A percentile compares a stretch with the other conserved stretches of the same genome.
Conservation (phyloP, 441 rosid species). For the Hypseocharis bilobata region DNA sequence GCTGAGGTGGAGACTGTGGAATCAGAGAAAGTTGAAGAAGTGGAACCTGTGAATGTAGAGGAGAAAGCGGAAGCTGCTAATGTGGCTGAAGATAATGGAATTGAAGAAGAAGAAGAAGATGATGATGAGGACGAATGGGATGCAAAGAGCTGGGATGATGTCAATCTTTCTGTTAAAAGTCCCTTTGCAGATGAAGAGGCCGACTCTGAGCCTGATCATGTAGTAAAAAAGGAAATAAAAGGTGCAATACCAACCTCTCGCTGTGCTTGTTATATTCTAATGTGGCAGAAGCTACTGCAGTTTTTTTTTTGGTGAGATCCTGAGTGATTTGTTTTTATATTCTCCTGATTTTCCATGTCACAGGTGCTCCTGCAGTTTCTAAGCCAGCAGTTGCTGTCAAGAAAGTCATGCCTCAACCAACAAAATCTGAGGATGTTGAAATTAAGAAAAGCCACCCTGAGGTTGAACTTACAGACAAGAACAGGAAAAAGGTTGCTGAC, state of each 20-base stretch:
- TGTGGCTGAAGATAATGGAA: conserved; percentile 43
- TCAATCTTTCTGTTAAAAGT: conserved; percentile 62
- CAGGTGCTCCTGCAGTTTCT: conserved; percentile 26
- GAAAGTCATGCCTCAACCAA: conserved; percentile 23
- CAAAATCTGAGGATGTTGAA: conserved; percentile 28
- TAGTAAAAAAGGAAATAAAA: conserved; percentile 44
- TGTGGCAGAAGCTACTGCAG: not conserved
- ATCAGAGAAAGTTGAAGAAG: conserved; percentile 39
- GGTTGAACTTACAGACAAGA: conserved; percentile 32
- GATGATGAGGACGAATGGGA: conserved; percentile 91
- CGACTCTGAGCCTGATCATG: conserved; percentile 50
- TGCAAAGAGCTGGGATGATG: conserved; percentile 90
- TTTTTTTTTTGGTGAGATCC: not conserved
- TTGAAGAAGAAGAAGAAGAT: conserved; percentile 64
- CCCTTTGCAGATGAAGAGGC: conserved; percentile 80
- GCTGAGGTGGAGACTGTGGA: conserved; percentile 37
- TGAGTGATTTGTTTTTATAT: not conserved
- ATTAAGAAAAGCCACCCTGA: conserved; percentile 26
- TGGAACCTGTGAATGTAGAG: conserved; percentile 32
- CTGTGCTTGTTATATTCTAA: conserved; percentile 37
- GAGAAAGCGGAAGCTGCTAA: conserved; percentile 41
- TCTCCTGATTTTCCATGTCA: conserved; percentile 10
- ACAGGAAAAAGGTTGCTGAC: conserved; percentile 31
- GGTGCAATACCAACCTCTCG: conserved; percentile 26
- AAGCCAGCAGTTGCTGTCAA: conserved; percentile 29